Evolutionary conservation across 768 basidiomycete species (phyloP).

Genomic region (Mycena galopus): DNA sequence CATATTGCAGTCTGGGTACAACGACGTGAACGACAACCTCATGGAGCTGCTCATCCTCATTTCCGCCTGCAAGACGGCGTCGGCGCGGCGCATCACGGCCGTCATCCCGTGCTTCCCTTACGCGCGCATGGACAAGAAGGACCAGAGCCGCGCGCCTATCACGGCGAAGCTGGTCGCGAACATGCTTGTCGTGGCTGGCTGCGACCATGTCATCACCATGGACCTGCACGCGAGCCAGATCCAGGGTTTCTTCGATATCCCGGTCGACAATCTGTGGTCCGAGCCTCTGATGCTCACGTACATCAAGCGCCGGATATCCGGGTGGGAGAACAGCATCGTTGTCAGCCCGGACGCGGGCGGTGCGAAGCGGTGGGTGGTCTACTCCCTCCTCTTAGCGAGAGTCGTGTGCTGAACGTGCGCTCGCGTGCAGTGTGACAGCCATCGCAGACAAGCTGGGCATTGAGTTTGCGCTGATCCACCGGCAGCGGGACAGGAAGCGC

Average conservation of each 20-base stretch:
- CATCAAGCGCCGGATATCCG: conserved; percentile 87
- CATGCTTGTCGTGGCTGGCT: conserved; percentile 97
- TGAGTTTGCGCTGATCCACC: conserved; percentile 96
- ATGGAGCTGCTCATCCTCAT: conserved; percentile 99
- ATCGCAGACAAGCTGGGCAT: conserved; percentile 96
- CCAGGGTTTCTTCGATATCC: conserved; percentile 99
- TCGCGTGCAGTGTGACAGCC: conserved; percentile 79
- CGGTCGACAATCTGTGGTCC: conserved; percentile 97
- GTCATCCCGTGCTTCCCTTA: conserved; percentile 99
- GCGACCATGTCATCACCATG: conserved; percentile 99
- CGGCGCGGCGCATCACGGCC: conserved; percentile 94
- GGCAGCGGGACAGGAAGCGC: conserved; percentile 82
- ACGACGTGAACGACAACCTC: conserved; percentile 94
- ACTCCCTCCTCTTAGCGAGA: background rate
- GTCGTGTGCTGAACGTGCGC: conserved; percentile 19
- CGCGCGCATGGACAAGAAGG: conserved; percentile 98
- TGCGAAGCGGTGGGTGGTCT: conserved; percentile 87
- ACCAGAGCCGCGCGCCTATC: conserved; percentile 95
- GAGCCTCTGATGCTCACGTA: conserved; percentile 96
- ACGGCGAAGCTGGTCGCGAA: conserved; percentile 98
- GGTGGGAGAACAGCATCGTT: conserved; percentile 90
- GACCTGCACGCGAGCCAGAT: conserved; percentile 98
- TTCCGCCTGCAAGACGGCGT: conserved; percentile 97
- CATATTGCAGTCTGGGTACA: conserved; percentile 93
- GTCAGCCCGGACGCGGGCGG: conserved; percentile 98